Conservation (phyloP, 768 basidiomycete species). For the Tremella fuciformis region DNA sequence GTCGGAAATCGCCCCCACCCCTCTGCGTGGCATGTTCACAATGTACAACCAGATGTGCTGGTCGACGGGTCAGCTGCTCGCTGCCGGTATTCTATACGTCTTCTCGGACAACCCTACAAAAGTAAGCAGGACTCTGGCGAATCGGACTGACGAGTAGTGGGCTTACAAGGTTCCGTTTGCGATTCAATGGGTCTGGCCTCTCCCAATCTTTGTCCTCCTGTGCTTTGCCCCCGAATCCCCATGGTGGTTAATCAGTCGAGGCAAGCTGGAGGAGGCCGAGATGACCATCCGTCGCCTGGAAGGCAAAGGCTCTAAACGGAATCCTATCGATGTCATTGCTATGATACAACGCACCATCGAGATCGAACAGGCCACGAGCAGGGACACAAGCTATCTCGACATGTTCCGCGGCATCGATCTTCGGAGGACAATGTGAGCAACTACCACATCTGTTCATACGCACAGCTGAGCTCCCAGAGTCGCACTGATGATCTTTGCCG, state of each 20-base stretch:
- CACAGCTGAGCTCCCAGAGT: too few species aligned
- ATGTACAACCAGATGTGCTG: constrained; percentile 26
- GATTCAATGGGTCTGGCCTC: constrained; percentile 33
- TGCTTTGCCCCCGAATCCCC: constrained; percentile 34
- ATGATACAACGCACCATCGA: constrained; percentile 5
- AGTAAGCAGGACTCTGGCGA: too few species aligned
- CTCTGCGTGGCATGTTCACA: constrained; percentile 25
- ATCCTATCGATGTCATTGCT: not conserved
- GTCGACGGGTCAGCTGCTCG: constrained; percentile 29
- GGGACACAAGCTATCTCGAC: constrained; percentile 19
- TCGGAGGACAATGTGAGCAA: constrained; percentile 22
- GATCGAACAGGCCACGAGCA: not conserved
- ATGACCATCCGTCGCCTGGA: not conserved
- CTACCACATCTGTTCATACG: too few species aligned
- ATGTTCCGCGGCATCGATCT: constrained; percentile 52
- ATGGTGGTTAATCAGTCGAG: constrained; percentile 49
- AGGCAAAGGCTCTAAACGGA: not conserved
- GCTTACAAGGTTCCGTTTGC: constrained; percentile 24
- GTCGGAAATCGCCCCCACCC: constrained; percentile 32
- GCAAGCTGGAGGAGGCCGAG: constrained; percentile 28
- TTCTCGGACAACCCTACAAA: constrained; percentile 17
- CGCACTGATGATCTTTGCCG: too few species aligned
- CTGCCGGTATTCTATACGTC: constrained; percentile 21
- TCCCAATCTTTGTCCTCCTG: constrained; percentile 19
- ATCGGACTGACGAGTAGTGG: constrained; percentile 1